These are phyloP conservation scores for Phialocephala sp. DNA, from an alignment of 2,329 filamentous ascomycete species.

Conservation along the genomic window DNA sequence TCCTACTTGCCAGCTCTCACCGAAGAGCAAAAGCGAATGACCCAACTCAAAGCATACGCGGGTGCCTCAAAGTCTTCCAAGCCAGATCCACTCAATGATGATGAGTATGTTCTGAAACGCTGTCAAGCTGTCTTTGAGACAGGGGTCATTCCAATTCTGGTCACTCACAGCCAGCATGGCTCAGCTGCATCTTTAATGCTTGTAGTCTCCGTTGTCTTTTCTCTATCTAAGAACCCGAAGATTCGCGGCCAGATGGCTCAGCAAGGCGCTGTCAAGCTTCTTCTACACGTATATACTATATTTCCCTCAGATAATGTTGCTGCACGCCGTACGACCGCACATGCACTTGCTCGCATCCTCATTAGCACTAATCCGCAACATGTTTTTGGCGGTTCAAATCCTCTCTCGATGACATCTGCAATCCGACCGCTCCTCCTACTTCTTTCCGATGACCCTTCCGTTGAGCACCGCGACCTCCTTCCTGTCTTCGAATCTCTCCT, in stretches of 20 bases:
- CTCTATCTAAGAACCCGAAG: slow-evolving; percentile 75
- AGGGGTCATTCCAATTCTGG: slow-evolving; percentile 76
- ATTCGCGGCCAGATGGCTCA: slow-evolving; percentile 83
- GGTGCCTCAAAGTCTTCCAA: slow-evolving; percentile 76
- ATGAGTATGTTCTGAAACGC: slow-evolving; percentile 74
- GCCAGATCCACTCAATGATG: slow-evolving; percentile 73
- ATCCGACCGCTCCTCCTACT: slow-evolving; percentile 81
- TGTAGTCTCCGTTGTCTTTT: slow-evolving; percentile 76
- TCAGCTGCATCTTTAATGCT: slow-evolving; percentile 74
- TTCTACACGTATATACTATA: slow-evolving; percentile 73
- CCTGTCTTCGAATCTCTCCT: slow-evolving; percentile 90
- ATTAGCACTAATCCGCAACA: slow-evolving; percentile 86
- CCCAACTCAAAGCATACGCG: slow-evolving; percentile 91
- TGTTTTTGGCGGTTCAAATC: slow-evolving; percentile 79
- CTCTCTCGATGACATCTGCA: slow-evolving; percentile 77
- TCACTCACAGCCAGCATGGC: slow-evolving; percentile 74
- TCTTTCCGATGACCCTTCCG: slow-evolving; percentile 66
- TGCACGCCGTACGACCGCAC: slow-evolving; percentile 68
- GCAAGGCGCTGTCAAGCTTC: slow-evolving; percentile 88
- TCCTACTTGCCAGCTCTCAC: slow-evolving; percentile 77
- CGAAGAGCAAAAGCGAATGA: slow-evolving; percentile 92
- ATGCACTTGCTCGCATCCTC: slow-evolving; percentile 82
- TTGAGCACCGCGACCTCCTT: slow-evolving; percentile 76
- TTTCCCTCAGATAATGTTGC: slow-evolving; percentile 58
- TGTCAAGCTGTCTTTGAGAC: slow-evolving; percentile 82